These are phyloP conservation scores for Hypoxylon rickii DNA, from an alignment of 495 filamentous ascomycete species.

Conservation along the genomic window DNA sequence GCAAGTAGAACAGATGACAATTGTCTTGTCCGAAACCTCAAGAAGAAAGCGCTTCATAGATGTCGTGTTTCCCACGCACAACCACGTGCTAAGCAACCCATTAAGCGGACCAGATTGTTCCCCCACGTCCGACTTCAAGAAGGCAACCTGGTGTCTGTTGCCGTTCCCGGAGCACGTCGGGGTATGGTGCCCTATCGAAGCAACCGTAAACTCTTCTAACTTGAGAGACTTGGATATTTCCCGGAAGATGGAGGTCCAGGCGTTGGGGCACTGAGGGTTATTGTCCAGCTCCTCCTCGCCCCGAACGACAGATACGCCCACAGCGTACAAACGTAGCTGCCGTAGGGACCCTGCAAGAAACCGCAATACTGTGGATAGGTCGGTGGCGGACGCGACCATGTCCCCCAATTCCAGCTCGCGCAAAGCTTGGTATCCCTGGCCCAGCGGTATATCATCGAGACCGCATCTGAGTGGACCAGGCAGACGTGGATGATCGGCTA, in stretches of 20 bases:
- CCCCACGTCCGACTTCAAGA: conserved; percentile 23
- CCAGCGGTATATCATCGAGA: neutral
- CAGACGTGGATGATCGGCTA: neutral
- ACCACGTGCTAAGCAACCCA: conserved; percentile 24
- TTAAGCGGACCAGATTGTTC: conserved; percentile 18
- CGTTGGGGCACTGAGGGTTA: conserved; percentile 23
- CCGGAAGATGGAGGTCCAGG: conserved; percentile 29
- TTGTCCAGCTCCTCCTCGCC: conserved; percentile 33
- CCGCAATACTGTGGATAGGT: conserved; percentile 17
- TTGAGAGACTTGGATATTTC: conserved; percentile 12
- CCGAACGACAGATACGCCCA: conserved; percentile 15
- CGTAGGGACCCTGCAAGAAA: conserved; percentile 21
- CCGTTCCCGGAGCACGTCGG: conserved; percentile 13
- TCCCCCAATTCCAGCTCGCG: conserved; percentile 19
- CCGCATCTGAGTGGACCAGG: neutral
- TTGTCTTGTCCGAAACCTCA: conserved; percentile 28
- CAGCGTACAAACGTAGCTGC: conserved; percentile 8
- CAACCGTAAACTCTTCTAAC: conserved; percentile 15
- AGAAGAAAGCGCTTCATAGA: conserved; percentile 25
- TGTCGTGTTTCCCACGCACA: conserved; percentile 1
- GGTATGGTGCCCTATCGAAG: conserved; percentile 26
- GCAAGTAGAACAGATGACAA: conserved; percentile 27
- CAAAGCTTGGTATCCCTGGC: conserved; percentile 13
- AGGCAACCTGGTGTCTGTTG: conserved; percentile 31
- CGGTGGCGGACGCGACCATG: conserved; percentile 21